Evolutionary conservation across 805 yeast species (phyloP), one percentile per base, ranked within the genome.

Genomic region (Candida mattraensis): DNA sequence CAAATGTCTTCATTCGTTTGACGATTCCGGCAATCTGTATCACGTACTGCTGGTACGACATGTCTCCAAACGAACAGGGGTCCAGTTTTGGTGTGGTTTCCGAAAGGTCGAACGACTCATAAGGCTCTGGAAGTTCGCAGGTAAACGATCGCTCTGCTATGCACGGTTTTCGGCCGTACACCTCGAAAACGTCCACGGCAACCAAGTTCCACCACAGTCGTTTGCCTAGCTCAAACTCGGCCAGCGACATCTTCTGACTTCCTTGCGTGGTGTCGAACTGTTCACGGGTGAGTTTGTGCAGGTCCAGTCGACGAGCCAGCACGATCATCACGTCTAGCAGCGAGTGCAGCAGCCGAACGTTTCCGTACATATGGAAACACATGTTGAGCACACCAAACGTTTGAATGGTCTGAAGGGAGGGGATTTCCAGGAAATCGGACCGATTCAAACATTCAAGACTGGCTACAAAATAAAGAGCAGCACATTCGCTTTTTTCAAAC

Each of bases 181-280:
- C 22, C 13, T 30, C 34, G 10, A 30, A 24, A 16, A 28, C 34
- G 24, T 30, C 34, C 7, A 30, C 34, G 4, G 34, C 12, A 11
- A 30, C 34, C 27, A 30, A 23, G 22, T 30, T 30, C 34, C 34
- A 30, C 34, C 34, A 30, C 22, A 30, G 12, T 23, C 34, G 11
- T 14, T 32, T 32, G 7, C 30, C 29, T 11, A 25, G 36, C 19
- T 32, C 36, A 25, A 30, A 23, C 7, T 30, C 21, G 6, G 27
- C 15, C 3, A 9, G 17, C 5, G 28, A 3, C 27, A 30, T 12
- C 7, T 12, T 7, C 17, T 14, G 14, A 21, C 17, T 21, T n/a
- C n/a, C n/a, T n/a, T n/a, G n/a, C n/a, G n/a, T n/a, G 11, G 15
- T 5, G 21, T 11, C 7, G 11, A 12, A 23, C 10, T 10, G 15